phyloP scores from a whole-genome alignment of 176 grass and related monocot species.

The Alopecurus myosuroides region DNA sequence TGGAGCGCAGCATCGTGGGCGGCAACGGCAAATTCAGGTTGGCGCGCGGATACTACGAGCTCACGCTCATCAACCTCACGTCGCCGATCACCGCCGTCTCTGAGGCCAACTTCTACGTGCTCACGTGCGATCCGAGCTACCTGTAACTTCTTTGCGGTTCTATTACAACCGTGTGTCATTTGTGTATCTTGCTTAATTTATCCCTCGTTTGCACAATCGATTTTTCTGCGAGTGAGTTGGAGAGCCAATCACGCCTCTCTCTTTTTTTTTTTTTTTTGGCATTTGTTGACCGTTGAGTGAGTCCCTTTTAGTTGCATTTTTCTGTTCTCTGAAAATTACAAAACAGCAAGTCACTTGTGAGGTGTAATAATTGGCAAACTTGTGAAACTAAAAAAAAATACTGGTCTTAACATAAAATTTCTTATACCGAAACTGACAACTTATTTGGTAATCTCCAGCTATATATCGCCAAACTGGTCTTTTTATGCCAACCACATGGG shows the following conservation, averaged over 20 bases:
- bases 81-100: background rate
- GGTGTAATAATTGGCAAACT: too few relatives aligned
- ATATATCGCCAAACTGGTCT: too few relatives aligned
- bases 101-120: background rate
- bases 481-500: too few relatives aligned
- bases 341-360: too few relatives aligned
- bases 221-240: background rate
- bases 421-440: too few relatives aligned
- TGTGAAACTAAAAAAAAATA: too few relatives aligned
- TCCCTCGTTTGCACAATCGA: background rate
- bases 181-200: background rate
- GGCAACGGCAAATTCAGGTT: slow-evolving; percentile 20
- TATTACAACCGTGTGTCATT: background rate
- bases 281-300: background rate
- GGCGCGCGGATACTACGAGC: slow-evolving; percentile 8
- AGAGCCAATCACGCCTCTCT: background rate
- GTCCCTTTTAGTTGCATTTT: background rate
- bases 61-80: background rate
- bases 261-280: too few relatives aligned
- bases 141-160: background rate
- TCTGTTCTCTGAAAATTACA: background rate
- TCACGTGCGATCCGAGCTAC: background rate
- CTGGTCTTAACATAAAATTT: too few relatives aligned
- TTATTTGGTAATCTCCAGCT: too few relatives aligned
- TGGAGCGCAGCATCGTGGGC: background rate